These are phyloP conservation scores for Venturia carpophila DNA, from an alignment of 2,329 filamentous ascomycete species.

Conservation along the genomic window DNA sequence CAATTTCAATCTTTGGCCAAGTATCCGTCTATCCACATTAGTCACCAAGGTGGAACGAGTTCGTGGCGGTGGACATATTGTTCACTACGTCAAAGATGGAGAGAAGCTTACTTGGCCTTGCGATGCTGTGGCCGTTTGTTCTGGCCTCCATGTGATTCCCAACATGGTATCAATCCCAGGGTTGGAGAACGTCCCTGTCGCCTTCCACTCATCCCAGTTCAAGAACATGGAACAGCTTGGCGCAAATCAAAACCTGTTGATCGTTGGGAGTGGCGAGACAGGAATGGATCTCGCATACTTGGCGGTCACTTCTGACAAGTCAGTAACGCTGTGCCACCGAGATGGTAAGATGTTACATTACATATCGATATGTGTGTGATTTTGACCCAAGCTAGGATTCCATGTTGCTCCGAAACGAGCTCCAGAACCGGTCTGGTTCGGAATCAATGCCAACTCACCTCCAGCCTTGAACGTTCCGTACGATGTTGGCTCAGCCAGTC, in stretches of 20 bases:
- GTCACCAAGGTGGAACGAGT: conserved; percentile 23
- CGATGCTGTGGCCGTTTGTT: conserved; percentile 42
- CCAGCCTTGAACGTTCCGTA: conserved; percentile 28
- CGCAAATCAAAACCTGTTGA: conserved; percentile 33
- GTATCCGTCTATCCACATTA: conserved; percentile 32
- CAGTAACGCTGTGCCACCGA: conserved; percentile 40
- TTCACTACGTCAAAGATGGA: conserved; percentile 9
- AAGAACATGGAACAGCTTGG: conserved; percentile 40
- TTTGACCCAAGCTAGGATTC: background rate
- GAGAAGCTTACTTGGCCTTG: conserved; percentile 26
- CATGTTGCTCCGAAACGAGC: conserved; percentile 28
- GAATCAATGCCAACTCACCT: background rate
- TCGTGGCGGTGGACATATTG: conserved; percentile 14
- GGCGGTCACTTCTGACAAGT: conserved; percentile 37
- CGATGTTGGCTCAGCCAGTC: conserved; percentile 40
- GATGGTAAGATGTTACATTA: conserved; percentile 27
- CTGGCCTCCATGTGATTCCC: conserved; percentile 39
- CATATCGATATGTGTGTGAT: background rate
- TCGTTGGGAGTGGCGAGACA: conserved; percentile 42
- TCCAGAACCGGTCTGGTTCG: conserved; percentile 33
- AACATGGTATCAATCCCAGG: conserved; percentile 35
- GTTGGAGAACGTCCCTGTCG: conserved; percentile 30
- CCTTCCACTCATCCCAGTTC: conserved; percentile 39
- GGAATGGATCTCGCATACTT: conserved; percentile 41
- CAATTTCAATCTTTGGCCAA: conserved; percentile 32